Percentiles rank a stretch among this genome's conserved stretches.
These are phyloP conservation scores for Coriolopsis trogii DNA, from an alignment of 1,284 basidiomycete genomes.

Conservation along the genomic window DNA sequence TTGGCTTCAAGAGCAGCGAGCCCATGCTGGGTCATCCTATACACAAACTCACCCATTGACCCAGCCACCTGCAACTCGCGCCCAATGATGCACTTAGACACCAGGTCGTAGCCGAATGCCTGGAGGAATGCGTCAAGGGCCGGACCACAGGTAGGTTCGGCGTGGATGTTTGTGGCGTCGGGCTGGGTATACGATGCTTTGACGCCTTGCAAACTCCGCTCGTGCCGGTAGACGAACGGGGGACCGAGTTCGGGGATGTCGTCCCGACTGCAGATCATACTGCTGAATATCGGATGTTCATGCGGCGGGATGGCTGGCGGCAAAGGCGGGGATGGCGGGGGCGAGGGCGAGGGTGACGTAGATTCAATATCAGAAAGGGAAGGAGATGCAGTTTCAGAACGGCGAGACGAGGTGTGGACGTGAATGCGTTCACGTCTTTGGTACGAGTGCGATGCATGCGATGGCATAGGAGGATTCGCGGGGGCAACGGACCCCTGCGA, in stretches of 20 bases:
- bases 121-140: background rate
- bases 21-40: background rate
- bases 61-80: background rate
- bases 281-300: background rate
- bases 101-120: background rate
- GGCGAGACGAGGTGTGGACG: no score
- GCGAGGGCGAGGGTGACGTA: background rate
- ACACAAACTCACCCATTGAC: background rate
- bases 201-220: background rate
- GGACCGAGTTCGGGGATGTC: background rate
- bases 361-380: no score
- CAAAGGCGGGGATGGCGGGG: background rate
- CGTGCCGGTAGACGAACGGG: background rate
- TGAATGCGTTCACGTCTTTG: no score
- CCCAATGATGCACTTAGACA: background rate
- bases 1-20: background rate
- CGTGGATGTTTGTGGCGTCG: background rate
- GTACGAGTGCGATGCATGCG: no score
- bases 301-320: no score
- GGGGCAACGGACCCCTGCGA: no score
- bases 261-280: background rate
- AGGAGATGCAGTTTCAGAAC: no score
- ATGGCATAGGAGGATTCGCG: no score
- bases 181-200: background rate
- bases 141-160: background rate